Evolutionary conservation across 2,329 filamentous ascomycete species (phyloP).

Genomic region (Pseudogymnoascus sp.): DNA sequence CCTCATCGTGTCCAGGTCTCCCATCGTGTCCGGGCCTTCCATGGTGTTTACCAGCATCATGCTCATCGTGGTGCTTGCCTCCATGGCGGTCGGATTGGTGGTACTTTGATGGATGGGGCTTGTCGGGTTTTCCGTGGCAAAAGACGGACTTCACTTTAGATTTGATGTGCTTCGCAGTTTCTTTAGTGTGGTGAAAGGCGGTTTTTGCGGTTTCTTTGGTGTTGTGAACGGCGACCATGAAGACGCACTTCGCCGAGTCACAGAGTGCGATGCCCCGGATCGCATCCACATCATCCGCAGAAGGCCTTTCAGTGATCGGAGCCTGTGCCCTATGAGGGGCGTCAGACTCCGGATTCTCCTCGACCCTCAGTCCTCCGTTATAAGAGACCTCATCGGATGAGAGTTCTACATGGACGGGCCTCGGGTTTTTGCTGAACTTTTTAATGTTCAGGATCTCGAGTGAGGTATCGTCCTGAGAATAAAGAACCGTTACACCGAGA

Average conservation of each 20-base stretch:
- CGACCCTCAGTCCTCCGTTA: background rate
- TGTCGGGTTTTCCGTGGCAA: background rate
- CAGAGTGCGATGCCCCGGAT: background rate
- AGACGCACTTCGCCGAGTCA: background rate
- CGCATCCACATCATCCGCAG: background rate
- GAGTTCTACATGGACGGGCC: background rate
- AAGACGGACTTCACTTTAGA: background rate
- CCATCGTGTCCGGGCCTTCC: background rate
- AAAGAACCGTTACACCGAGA: background rate
- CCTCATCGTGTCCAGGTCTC: no score
- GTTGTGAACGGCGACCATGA: slow-evolving; percentile 3
- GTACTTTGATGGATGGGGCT: background rate
- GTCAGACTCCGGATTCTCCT: background rate
- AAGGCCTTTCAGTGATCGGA: background rate
- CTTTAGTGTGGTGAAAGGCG: background rate
- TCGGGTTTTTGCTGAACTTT: background rate
- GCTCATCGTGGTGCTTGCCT: background rate
- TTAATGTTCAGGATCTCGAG: background rate
- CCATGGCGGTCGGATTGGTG: background rate
- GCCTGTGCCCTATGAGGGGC: background rate
- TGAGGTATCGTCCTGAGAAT: background rate
- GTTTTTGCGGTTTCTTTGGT: background rate
- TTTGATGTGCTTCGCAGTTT: background rate
- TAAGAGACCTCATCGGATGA: background rate
- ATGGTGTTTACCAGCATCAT: no score